Evolutionary conservation across 2,329 filamentous ascomycete species (phyloP), one percentile per base, ranked within the genome.

Genomic region (Paecilomyces fulvus): DNA sequence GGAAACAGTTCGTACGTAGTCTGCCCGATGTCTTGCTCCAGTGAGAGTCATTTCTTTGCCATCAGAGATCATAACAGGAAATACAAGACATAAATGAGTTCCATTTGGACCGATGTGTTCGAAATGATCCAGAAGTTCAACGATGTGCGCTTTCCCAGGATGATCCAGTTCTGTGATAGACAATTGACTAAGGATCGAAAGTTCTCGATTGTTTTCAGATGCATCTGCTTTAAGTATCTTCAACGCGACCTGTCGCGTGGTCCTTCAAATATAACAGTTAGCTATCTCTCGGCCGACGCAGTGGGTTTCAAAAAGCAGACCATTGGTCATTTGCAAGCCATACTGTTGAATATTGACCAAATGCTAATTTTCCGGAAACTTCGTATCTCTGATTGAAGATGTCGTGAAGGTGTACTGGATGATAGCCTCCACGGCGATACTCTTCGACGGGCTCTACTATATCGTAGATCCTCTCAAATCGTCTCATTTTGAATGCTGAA

Each of bases 401-500:
- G 30, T 67, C 65, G 7, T 58, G 46, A 9, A 67, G 60, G 53
- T 65, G 62, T 21, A 67, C 61, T 48, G 62, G 64, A 54, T 67
- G 62, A 51, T 66, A 68, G 37, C 61, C 64, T 52, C 65, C 62
- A 46, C 14, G 51, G 43, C 61, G 61, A 60, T 65, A 66, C 31
- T 67, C 63, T 43, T 66, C 62, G 23, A 64, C 61, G 17, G 60
- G 56, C 48, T 67, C 64, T 4, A 64, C 62, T 23, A 61, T 55
- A 23, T 64, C 59, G 51, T 63, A 33, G 21, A 65, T 65, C 52
- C 61, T 55, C 28, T 65, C 58, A 21, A 64, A 64, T 12, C 60
- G 60, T 9, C 60, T 58, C 57, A 62, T 62, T 48, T 56, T 56
- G 31, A 37, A 12, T 12, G 31, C 31, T 33, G 30, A 30, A 30